Conservation (phyloP, 1,139 yeast species). For the Kodamaea sp. region DNA sequence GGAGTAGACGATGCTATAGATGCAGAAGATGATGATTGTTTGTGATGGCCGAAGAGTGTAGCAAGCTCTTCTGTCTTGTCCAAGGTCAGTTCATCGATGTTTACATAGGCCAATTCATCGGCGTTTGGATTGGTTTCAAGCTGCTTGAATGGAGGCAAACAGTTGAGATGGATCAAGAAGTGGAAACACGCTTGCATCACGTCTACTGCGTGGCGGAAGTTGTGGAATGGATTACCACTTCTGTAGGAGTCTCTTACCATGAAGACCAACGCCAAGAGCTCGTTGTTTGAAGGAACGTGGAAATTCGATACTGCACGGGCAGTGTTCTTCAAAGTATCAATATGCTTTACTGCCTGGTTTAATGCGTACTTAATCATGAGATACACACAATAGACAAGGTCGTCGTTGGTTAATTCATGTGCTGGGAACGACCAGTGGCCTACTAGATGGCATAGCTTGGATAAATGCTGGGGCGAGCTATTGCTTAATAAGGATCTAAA, state of each 20-base stretch:
- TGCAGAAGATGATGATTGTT: conserved; percentile 1
- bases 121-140: conserved; percentile 33
- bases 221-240: conserved; percentile 87
- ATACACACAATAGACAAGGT: conserved; percentile 62
- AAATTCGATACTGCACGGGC: conserved; percentile 3
- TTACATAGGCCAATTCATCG: conserved; percentile 20
- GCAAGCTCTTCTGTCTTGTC: conserved; percentile 9
- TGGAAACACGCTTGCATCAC: conserved; percentile 88
- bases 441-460: conserved; percentile 29
- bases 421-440: conserved; percentile 67
- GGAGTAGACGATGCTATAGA: conserved; percentile 13
- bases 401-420: conserved; percentile 67
- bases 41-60: conserved; percentile 9
- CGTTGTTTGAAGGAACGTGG: conserved; percentile 38
- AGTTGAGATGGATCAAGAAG: conserved; percentile 52
- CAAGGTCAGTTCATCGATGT: conserved; percentile 8
- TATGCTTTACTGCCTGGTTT: conserved; percentile 26
- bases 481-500: conserved; percentile 34
- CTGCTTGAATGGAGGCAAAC: conserved; percentile 45
- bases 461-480: conserved; percentile 26
- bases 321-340: conserved; percentile 11
- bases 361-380: conserved; percentile 55
- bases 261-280: conserved; percentile 58
- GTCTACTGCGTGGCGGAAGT: conserved; percentile 93
- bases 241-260: conserved; percentile 76